These are phyloP conservation scores for Saccharum hybrid DNA, from an alignment of 202 grass and related monocot species.

Conservation along the genomic window DNA sequence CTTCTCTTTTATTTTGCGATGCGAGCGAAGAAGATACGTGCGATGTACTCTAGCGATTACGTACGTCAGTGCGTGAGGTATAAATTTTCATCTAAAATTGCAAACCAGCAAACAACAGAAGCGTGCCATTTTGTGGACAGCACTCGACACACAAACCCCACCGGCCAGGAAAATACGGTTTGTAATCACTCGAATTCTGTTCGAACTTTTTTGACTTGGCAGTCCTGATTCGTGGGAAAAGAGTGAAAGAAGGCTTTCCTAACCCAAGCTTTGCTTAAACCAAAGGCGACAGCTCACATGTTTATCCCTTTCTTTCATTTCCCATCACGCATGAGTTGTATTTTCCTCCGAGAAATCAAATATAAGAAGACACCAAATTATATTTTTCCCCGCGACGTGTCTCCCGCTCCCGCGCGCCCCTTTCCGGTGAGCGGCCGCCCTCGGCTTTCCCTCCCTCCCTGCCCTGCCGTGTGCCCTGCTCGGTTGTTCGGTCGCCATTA, in stretches of 20 bases:
- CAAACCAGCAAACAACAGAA: background rate
- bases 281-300: constrained; percentile 31
- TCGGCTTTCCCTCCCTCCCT: background rate
- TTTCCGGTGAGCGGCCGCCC: constrained; percentile 46
- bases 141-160: background rate
- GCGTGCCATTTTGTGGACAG: background rate
- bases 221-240: background rate
- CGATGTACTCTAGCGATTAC: too few species aligned
- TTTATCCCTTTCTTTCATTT: background rate
- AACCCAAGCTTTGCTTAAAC: too few species aligned
- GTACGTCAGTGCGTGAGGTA: background rate
- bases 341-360: background rate
- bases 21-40: too few species aligned
- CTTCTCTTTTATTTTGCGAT: too few species aligned
- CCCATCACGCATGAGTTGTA: background rate
- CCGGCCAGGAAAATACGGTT: background rate
- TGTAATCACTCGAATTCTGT: background rate
- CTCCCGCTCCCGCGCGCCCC: constrained; percentile 6
- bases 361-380: background rate
- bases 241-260: background rate
- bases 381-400: constrained; percentile 2
- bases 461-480: background rate
- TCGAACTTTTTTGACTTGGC: background rate
- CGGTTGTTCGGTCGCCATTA: constrained; percentile 28
- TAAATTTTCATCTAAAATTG: background rate